These are phyloP conservation scores for Apostasia shenzhenica DNA, from an alignment of 106 monocot genomes.

Conservation along the genomic window DNA sequence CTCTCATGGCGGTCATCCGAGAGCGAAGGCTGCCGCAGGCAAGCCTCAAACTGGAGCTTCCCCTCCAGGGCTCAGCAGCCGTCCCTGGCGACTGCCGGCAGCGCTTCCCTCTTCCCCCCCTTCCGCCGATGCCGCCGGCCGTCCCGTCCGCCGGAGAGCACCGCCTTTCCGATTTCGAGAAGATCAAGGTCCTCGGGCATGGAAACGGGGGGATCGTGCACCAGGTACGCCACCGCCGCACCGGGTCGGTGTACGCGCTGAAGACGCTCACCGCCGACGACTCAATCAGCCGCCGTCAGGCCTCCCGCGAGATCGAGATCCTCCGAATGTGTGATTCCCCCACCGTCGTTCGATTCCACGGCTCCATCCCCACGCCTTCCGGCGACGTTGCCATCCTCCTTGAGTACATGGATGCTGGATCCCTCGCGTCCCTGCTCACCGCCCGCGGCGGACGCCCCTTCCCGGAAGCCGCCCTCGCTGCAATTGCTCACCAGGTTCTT, in stretches of 20 bases:
- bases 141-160: constrained; percentile 12
- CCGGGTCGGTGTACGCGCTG: constrained; percentile 42
- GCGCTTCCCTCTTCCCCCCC: constrained; percentile 4
- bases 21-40: constrained; percentile 3
- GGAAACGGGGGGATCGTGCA: constrained; percentile 86
- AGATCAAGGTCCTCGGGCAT: constrained; percentile 58
- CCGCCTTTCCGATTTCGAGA: constrained; percentile 54
- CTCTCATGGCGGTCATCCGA: constrained; percentile 30
- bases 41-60: constrained; percentile 26
- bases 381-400: constrained; percentile 37
- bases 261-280: constrained; percentile 41
- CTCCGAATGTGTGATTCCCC: constrained; percentile 46
- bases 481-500: constrained; percentile 37
- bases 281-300: not conserved
- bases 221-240: constrained; percentile 57
- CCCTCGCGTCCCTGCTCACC: constrained; percentile 11
- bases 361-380: constrained; percentile 14
- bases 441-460: not conserved
- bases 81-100: not conserved
- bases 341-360: constrained; percentile 31
- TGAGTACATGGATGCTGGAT: constrained; percentile 32
- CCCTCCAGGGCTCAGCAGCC: not conserved
- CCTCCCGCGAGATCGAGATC: constrained; percentile 35
- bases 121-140: not conserved
- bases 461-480: constrained; percentile 40